Conservation (phyloP, 352 stramenopile genomes). For the Phytophthora meadii region DNA sequence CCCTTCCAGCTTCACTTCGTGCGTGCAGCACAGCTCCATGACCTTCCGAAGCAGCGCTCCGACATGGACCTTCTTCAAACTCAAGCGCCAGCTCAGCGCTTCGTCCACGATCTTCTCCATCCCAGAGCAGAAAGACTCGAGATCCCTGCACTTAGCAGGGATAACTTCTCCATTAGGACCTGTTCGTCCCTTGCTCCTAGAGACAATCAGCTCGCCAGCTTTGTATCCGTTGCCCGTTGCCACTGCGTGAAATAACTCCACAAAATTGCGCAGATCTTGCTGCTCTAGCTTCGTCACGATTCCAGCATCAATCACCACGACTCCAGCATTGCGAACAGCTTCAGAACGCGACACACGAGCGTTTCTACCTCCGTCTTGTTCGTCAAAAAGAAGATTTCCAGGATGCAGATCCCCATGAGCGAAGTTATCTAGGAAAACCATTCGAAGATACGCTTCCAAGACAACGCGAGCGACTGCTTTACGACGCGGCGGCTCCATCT, state of each 20-base stretch:
- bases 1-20: conserved; percentile 94
- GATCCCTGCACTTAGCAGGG: conserved; percentile 64
- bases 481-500: conserved; percentile 54
- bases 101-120: conserved; percentile 82
- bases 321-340: conserved; percentile 40
- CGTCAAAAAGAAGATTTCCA: conserved; percentile 90
- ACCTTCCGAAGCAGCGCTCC: conserved; percentile 75
- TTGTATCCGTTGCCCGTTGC: conserved; percentile 83
- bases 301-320: conserved; percentile 85
- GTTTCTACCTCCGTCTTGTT: conserved; percentile 24
- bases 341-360: conserved; percentile 26
- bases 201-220: conserved; percentile 79
- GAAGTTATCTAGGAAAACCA: conserved; percentile 98
- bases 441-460: conserved; percentile 91
- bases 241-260: conserved; percentile 88
- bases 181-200: conserved; percentile 55
- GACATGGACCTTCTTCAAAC: conserved; percentile 79
- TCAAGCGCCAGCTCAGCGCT: conserved; percentile 66
- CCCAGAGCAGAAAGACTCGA: conserved; percentile 73
- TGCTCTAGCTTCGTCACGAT: conserved; percentile 86
- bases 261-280: conserved; percentile 83
- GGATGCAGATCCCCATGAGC: conserved; percentile 94
- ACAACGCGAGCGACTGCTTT: conserved; percentile 79
- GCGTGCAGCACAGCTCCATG: conserved; percentile 91
- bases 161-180: conserved; percentile 33